Evolutionary conservation across 768 basidiomycete genomes (phyloP), one percentile per base, ranked within the genome.

Genomic region (Russula dissimulans): DNA sequence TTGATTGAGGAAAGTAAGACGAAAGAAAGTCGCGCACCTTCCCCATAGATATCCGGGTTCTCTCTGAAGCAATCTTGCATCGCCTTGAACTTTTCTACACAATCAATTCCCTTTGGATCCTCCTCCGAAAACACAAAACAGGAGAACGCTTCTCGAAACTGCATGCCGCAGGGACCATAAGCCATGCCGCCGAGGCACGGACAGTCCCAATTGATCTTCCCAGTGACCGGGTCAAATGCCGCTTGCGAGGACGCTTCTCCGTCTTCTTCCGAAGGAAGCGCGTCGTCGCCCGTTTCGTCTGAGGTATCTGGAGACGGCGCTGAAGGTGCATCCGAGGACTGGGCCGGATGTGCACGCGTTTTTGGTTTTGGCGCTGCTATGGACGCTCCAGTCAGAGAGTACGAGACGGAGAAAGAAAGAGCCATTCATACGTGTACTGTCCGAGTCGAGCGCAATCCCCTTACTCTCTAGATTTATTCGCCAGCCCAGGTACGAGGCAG

Each of bases 161-260:
- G 81, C 62, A 80, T 79, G 9, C 97, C 97, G 69, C 97, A 99
- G 10, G 94, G 93, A 6, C 97, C 95, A 69, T 98, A 80, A 10
- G 95, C 95, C 97, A 99, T 97, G 52, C 97, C 97, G 36, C 97
- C 97, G 8, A 99, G 83, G 72, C 97, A 98, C 1, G 97, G 93
- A 72, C 97, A 99, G 70, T 97, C 97, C 97, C 97, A 99, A 76
- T 99, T 99, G 69, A 99, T 98, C 80, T 97, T 94, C 46, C 97
- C 97, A 1, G 97, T 99, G 63, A 84, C 93, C 18, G 95, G 95
- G 74, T 99, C 89, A 78, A 82, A 98, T 5, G 97, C 95, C 42
- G 81, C 81, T 36, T 61, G 55, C 31, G 71, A 66, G 50, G 71
- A 57, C 60, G 67, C 70, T 44, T 56, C 58, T 29, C 49, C 71